Base-by-base conservation (phyloP, 2,329 filamentous ascomycete species). In the Aspergillus sclerotialis region DNA sequence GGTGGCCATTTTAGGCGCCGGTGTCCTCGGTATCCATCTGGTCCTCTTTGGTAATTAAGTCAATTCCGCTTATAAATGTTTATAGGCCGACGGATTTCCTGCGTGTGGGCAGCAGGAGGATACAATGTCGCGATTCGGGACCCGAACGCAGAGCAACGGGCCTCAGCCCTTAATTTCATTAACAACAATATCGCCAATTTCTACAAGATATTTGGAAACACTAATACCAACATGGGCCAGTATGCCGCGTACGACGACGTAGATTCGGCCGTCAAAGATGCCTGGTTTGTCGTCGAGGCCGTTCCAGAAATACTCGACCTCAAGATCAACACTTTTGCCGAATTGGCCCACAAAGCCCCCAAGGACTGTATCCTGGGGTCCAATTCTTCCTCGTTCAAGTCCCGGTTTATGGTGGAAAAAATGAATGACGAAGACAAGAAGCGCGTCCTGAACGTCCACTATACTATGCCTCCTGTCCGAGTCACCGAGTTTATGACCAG, bases 241-340 rank as follows among this genome's bases (percentile, higher is more conserved):
- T 6, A 6, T 23, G 19, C 7, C 19, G 56, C 56, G 2, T 56
- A 62, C n/a, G 53, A 60, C 5, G 55, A 63, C 17, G 44, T 74
- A 2, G 37, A 55, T 6, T 32, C 45, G 0, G 65, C 70, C 0
- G 63, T 75, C 4, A 33, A 49, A 1, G 52, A 67, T 21, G 64
- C 70, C 3, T 77, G 68, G 73, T 56, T 75, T 5, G 66, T 74
- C n/a, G 63, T 75, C 38, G 73, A 74, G 49, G 69, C 65, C 10
- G 64, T 76, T 0, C 72, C 70, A 0, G 73, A 75, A 46, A 67
- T 61, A 35, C 55, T 73, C 7, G 45, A 60, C 5, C 44, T 73
- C 19, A 76, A 76, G 52, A 65, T 67, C 10, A 55, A 58, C 9
- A 68, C 64, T 0, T 70, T 75, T 37, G 65, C 55, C 2, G 56